These are phyloP conservation scores for Candida berthetii DNA, from an alignment of 805 yeast species.

Conservation along the genomic window DNA sequence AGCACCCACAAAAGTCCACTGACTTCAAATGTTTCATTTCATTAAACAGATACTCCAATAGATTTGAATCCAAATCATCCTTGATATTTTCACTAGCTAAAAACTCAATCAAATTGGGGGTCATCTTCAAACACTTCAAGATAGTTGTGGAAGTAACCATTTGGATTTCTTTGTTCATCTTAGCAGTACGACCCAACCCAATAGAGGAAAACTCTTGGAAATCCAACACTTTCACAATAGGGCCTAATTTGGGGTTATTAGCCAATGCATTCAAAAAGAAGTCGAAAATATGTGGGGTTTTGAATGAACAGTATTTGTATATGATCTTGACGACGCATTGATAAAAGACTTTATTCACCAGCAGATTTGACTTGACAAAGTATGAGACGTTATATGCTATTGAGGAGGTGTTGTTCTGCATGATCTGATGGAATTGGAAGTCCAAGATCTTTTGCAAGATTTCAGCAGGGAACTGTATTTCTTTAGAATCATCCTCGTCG, in stretches of 20 bases:
- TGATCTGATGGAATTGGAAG: conserved; percentile 43
- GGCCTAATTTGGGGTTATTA: conserved; percentile 41
- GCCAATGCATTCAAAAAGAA: conserved; percentile 54
- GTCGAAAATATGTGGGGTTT: conserved; percentile 77
- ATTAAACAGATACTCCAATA: conserved; percentile 51
- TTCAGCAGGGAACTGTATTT: conserved; percentile 42
- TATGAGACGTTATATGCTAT: conserved; percentile 44
- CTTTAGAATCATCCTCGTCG: conserved; percentile 4
- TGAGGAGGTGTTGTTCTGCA: conserved; percentile 43
- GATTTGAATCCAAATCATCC: conserved; percentile 63
- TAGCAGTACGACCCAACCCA: conserved; percentile 83
- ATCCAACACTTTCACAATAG: conserved; percentile 69
- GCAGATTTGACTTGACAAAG: conserved; percentile 44
- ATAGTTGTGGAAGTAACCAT: conserved; percentile 80
- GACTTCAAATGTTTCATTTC: conserved; percentile 51
- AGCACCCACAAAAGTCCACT: conserved; percentile 86
- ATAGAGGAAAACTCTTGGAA: conserved; percentile 85
- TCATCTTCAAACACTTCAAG: conserved; percentile 48
- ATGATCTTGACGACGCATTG: conserved; percentile 50
- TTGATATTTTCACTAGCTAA: conserved; percentile 82
- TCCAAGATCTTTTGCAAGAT: conserved; percentile 49
- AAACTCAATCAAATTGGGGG: conserved; percentile 71
- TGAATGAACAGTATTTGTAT: conserved; percentile 65
- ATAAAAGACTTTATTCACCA: conserved; percentile 53
- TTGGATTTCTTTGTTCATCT: conserved; percentile 88